Conservation (phyloP, 495 filamentous ascomycete species). For the Poronia punctata region DNA sequence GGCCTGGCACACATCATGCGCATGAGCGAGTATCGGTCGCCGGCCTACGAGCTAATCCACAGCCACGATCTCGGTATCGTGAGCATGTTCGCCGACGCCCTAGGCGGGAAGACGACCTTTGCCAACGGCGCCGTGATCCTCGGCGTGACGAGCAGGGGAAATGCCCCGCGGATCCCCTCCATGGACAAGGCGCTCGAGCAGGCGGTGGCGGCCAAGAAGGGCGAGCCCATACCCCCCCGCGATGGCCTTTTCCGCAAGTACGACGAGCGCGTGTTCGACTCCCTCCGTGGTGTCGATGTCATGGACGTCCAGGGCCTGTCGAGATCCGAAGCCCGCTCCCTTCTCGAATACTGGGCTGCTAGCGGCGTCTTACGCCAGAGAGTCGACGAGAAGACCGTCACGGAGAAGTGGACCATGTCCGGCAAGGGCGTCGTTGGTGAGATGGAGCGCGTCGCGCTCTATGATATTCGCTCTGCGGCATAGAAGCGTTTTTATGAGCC, state of each 20-base stretch:
- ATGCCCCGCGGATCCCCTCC: conserved; percentile 52
- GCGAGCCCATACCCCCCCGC: conserved; percentile 42
- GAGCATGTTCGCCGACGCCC: conserved; percentile 62
- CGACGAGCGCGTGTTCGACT: conserved; percentile 61
- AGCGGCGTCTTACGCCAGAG: conserved; percentile 69
- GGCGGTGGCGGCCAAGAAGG: conserved; percentile 32
- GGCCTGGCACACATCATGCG: conserved; percentile 74
- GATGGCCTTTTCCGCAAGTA: conserved; percentile 57
- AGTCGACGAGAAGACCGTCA: conserved; percentile 65
- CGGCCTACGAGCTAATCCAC: conserved; percentile 67
- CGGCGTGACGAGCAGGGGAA: conserved; percentile 62
- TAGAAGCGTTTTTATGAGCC: too few species aligned
- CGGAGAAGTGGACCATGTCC: conserved; percentile 78
- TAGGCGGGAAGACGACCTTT: conserved; percentile 53
- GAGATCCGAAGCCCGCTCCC: conserved; percentile 64
- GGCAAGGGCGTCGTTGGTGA: conserved; percentile 80
- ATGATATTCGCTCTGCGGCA: conserved; percentile 10
- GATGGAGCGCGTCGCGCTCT: conserved; percentile 58
- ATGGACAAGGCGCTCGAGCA: conserved; percentile 60
- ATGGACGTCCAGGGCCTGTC: conserved; percentile 56
- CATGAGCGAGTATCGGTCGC: conserved; percentile 59
- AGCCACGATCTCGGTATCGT: conserved; percentile 76
- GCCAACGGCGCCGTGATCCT: conserved; percentile 74
- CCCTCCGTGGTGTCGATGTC: conserved; percentile 44
- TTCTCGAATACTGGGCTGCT: conserved; percentile 90